Evolutionary conservation across 768 basidiomycete genomes (phyloP).

Genomic region (Leccinellum luteum): DNA sequence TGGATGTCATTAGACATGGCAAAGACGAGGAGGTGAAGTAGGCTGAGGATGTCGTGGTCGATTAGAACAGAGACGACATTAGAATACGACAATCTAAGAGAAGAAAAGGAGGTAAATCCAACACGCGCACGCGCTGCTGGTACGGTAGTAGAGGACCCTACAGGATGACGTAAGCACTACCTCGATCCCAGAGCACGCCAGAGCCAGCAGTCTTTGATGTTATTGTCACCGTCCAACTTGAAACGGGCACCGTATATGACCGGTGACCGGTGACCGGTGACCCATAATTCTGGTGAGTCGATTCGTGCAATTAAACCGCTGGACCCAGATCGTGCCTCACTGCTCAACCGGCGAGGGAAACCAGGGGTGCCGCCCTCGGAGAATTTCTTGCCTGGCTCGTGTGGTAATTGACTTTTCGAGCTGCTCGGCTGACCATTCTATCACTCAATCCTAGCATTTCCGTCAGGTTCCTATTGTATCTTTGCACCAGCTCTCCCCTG

Average conservation of each 20-base stretch:
- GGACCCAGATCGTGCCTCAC: neutral
- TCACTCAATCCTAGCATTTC: neutral
- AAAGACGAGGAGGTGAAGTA: slow-evolving; percentile 13
- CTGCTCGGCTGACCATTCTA: neutral
- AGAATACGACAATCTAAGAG: slow-evolving; percentile 27
- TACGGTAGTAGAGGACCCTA: slow-evolving; percentile 18
- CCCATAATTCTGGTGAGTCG: slow-evolving; percentile 9
- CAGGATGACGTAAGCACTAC: slow-evolving; percentile 25
- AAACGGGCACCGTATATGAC: neutral
- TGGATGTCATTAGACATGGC: slow-evolving; percentile 53
- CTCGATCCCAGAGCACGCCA: slow-evolving; percentile 15
- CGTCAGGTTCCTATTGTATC: neutral
- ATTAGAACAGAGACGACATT: slow-evolving; percentile 31
- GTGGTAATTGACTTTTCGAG: neutral
- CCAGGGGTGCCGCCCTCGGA: neutral
- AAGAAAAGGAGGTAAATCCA: slow-evolving; percentile 19
- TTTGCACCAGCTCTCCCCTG: neutral
- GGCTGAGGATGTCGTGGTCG: slow-evolving; percentile 5
- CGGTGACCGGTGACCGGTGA: too few relatives aligned
- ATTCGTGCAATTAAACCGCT: neutral
- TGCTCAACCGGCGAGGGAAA: neutral
- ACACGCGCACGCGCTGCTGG: slow-evolving; percentile 19
- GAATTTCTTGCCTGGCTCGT: neutral
- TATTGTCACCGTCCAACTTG: neutral
- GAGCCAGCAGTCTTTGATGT: too few relatives aligned